Base-by-base conservation (phyloP, 805 yeast genomes). In the Suhomyces tanzawaensis region DNA sequence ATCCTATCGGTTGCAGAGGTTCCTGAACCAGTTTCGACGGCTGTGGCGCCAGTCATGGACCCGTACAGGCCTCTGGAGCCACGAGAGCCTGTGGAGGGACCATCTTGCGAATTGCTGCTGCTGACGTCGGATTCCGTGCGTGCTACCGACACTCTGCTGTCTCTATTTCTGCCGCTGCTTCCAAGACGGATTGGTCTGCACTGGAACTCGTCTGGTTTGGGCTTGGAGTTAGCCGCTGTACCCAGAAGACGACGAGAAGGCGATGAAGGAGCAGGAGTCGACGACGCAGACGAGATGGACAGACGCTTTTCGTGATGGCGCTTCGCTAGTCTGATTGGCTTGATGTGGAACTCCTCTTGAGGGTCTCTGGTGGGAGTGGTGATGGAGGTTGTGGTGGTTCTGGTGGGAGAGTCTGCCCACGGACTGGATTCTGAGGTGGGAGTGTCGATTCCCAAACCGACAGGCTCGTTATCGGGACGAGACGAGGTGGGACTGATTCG, bases 141-240 rank as follows among this genome's bases (percentile, higher is more conserved):
- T 7, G 23, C 29, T 25, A 29, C 18, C 3, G 41, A 41, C 4
- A 30, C 34, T 14, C 38, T 15, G 21, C 38, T 33, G 15, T 37
- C 42, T 17, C 42, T 25, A 7, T 35, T 35, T 9, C 39, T 22
- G 9, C 32, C 24, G 14, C 38, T 39, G 16, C 48, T 45, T 27
- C 55, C 62, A 40, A 51, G 53, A 21, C 69, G 41, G 40, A 66
- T 66, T 19, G 71, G 71, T 21, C 70, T 56, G 45, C 62, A 60
- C 22, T 62, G 67, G 37, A 65, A 65, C 14, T 62, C 69, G 8
- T 60, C 66, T 7, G 42, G 32, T 16, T 37, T 19, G 11, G 47
- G 33, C 15, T 41, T 35, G n/a, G 32, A 12, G 7, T 14, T 4
- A 17, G 42, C 13, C 4, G 41, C 16, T 19, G 36, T 8, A 12